Conservation (phyloP, 169 alveolate species). For the Plasmodium inui region DNA sequence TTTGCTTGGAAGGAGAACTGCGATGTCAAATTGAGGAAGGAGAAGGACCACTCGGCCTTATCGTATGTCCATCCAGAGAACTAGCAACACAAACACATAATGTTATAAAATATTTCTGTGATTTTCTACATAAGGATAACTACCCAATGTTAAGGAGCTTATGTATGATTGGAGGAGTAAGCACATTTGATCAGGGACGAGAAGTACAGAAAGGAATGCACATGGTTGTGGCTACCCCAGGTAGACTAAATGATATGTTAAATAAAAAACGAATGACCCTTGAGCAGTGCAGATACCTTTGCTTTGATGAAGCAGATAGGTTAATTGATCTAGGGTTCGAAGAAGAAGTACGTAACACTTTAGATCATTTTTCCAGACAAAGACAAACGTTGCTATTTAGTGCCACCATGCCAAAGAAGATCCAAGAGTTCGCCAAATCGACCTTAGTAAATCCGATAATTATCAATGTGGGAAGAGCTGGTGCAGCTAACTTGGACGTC, state of each 20-base stretch:
- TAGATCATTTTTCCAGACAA: conserved; percentile 92
- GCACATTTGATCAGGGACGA: conserved; percentile 82
- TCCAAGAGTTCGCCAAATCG: conserved; percentile 96
- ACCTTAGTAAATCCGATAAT: conserved; percentile 93
- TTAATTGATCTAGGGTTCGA: conserved; percentile 97
- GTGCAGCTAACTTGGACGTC: conserved; percentile 94
- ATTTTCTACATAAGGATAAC: conserved; percentile 78
- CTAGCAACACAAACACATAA: conserved; percentile 94
- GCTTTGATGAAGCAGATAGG: conserved; percentile 98
- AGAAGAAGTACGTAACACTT: conserved; percentile 93
- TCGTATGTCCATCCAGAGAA: conserved; percentile 95
- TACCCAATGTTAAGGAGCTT: conserved; percentile 82
- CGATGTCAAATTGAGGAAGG: conserved; percentile 83
- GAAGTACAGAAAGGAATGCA: conserved; percentile 91
- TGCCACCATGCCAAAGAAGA: conserved; percentile 98
- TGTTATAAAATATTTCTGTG: conserved; percentile 84
- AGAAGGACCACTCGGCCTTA: conserved; percentile 94
- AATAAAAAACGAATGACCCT: conserved; percentile 90
- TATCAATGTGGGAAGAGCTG: conserved; percentile 95
- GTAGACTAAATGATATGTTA: conserved; percentile 95
- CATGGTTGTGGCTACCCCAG: conserved; percentile 98
- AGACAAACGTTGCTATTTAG: conserved; percentile 95
- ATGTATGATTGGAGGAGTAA: conserved; percentile 90
- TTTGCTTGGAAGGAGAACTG: conserved; percentile 89
- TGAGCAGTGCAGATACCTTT: conserved; percentile 91